Percentiles rank a stretch among this genome's conserved stretches.
Conservation (phyloP, 2,329 filamentous ascomycete genomes). For the Colletotrichum chrysophilum region DNA sequence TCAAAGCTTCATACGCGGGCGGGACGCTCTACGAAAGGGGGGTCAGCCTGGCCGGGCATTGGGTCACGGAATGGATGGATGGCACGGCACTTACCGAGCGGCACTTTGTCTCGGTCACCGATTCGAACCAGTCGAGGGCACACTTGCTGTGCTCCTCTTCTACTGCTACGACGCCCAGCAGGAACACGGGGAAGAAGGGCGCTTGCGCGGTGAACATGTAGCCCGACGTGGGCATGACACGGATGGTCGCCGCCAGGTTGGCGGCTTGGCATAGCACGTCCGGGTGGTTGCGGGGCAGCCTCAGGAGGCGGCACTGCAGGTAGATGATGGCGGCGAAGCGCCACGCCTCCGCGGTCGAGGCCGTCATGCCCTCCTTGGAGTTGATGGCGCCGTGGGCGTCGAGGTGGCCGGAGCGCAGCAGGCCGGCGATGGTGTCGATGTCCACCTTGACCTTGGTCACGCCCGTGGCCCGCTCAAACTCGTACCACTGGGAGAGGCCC, state of each 20-base stretch:
- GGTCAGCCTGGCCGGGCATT: neutral
- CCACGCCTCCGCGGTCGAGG: constrained; percentile 47
- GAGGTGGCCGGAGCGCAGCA: neutral
- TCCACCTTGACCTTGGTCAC: neutral
- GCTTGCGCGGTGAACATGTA: constrained; percentile 45
- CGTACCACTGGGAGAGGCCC: constrained; percentile 17
- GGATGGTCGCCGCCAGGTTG: constrained; percentile 41
- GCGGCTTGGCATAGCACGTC: constrained; percentile 35
- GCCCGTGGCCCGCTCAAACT: neutral
- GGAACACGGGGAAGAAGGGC: constrained; percentile 44
- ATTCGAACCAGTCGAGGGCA: constrained; percentile 39
- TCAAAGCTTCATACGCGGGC: constrained; percentile 37
- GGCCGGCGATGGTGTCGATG: neutral
- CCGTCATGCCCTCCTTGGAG: constrained; percentile 36
- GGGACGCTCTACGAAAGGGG: constrained; percentile 40
- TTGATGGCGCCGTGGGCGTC: neutral
- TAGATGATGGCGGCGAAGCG: constrained; percentile 44
- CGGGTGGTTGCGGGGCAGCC: constrained; percentile 41
- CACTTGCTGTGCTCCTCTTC: constrained; percentile 29
- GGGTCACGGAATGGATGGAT: neutral
- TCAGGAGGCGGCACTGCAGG: constrained; percentile 41
- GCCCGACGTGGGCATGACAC: constrained; percentile 46
- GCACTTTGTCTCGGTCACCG: constrained; percentile 40
- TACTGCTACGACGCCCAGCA: constrained; percentile 42
- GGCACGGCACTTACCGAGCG: constrained; percentile 40